Evolutionary conservation across 2,329 filamentous ascomycete species (phyloP).

Genomic region (Fusarium paranaense): DNA sequence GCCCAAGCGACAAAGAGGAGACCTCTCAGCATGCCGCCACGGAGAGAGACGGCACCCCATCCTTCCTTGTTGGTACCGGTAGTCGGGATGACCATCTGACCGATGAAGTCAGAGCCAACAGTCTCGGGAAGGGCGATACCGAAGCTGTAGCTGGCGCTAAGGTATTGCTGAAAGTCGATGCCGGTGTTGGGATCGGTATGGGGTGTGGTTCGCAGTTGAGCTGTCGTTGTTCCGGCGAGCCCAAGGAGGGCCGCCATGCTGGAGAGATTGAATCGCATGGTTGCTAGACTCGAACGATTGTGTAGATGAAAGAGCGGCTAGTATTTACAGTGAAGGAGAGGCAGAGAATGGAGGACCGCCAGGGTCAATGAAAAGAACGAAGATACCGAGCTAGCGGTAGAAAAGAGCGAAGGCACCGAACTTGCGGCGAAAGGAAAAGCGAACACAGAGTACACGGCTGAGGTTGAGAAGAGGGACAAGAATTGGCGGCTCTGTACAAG

Average conservation of each 20-base stretch:
- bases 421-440: conserved; percentile 28
- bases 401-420: conserved; percentile 13
- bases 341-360: conserved; percentile 36
- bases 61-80: conserved; percentile 45
- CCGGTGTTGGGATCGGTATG: conserved; percentile 59
- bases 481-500: background rate
- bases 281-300: background rate
- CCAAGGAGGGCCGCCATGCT: conserved; percentile 35
- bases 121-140: conserved; percentile 64
- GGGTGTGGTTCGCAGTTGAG: conserved; percentile 36
- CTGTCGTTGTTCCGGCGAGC: conserved; percentile 30
- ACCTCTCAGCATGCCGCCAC: conserved; percentile 59
- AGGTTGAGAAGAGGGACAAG: background rate
- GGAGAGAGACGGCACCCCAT: conserved; percentile 62
- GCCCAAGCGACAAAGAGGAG: conserved; percentile 64
- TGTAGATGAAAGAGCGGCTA: conserved; percentile 8
- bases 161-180: conserved; percentile 57
- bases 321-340: conserved; percentile 8
- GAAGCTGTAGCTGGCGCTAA: conserved; percentile 56
- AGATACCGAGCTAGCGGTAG: conserved; percentile 28
- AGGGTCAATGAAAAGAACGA: conserved; percentile 34
- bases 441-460: conserved; percentile 23
- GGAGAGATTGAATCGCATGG: conserved; percentile 33
- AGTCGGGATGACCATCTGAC: conserved; percentile 60
- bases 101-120: conserved; percentile 64